These are phyloP conservation scores for Neofusicoccum kwambonambiense DNA, from an alignment of 2,329 filamentous ascomycete species.

Conservation along the genomic window DNA sequence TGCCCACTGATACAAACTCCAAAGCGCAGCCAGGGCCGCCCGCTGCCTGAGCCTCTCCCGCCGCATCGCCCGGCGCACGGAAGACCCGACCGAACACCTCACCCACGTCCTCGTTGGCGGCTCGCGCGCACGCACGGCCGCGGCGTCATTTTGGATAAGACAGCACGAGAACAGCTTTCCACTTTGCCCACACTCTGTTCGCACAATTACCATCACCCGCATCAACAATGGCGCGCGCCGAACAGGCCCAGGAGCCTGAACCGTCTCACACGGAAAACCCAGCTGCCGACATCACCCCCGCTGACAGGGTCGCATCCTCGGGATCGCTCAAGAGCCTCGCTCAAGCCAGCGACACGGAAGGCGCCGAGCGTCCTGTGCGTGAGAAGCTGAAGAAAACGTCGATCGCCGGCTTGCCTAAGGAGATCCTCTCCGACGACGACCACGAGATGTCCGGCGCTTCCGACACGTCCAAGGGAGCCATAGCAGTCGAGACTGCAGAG, in stretches of 20 bases:
- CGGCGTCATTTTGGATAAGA: slow-evolving; percentile 15
- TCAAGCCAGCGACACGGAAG: slow-evolving; percentile 43
- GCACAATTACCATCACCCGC: slow-evolving; percentile 2
- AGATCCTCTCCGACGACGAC: not conserved
- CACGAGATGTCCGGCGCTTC: slow-evolving; percentile 26
- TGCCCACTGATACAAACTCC: not conserved
- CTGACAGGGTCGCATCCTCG: slow-evolving; percentile 21
- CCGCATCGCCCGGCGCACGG: slow-evolving; percentile 11
- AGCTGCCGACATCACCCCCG: slow-evolving; percentile 16
- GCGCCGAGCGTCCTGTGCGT: slow-evolving; percentile 57
- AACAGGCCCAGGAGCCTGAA: slow-evolving; percentile 26
- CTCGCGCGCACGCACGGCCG: slow-evolving; percentile 11
- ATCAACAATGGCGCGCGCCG: slow-evolving; percentile 27
- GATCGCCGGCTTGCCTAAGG: slow-evolving; percentile 45
- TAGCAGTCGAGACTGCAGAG: not conserved
- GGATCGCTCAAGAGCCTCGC: slow-evolving; percentile 28
- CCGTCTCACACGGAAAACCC: slow-evolving; percentile 19
- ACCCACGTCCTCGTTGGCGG: slow-evolving; percentile 12
- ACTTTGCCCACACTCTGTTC: not conserved
- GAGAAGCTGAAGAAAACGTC: slow-evolving; percentile 62
- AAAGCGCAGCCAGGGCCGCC: slow-evolving; percentile 4
- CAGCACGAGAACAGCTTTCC: not conserved
- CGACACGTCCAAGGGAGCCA: slow-evolving; percentile 12
- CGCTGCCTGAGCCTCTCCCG: slow-evolving; percentile 7
- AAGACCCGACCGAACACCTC: slow-evolving; percentile 1